Percentiles rank a stretch among this genome's conserved stretches.
These are phyloP conservation scores for Debaryomyces coudertii DNA, from an alignment of 1,139 yeast genomes.

Conservation along the genomic window DNA sequence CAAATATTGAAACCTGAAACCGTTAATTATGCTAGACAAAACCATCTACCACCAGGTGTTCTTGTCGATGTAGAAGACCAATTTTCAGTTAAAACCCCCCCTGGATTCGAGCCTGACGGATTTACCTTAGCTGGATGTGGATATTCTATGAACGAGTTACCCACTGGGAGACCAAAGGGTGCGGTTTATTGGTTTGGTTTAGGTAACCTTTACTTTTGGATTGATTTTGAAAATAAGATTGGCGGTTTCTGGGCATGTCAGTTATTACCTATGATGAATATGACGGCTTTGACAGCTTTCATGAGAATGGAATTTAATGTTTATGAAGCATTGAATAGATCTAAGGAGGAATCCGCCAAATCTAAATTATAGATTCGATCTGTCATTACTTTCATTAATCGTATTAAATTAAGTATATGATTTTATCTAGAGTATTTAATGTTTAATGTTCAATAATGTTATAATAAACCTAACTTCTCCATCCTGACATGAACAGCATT, in stretches of 20 bases:
- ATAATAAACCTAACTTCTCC: constrained; percentile 66
- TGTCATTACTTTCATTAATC: neutral
- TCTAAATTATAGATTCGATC: neutral
- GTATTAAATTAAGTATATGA: neutral
- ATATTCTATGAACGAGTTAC: constrained; percentile 51
- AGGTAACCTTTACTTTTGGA: constrained; percentile 51
- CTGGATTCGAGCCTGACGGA: constrained; percentile 66
- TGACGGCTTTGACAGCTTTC: constrained; percentile 18
- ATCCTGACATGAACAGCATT: constrained; percentile 93
- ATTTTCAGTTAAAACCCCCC: constrained; percentile 16
- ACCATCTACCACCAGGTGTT: constrained; percentile 37
- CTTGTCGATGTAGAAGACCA: constrained; percentile 25
- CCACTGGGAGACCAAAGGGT: constrained; percentile 46
- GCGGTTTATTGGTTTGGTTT: constrained; percentile 50
- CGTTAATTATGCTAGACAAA: constrained; percentile 34
- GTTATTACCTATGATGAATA: constrained; percentile 35
- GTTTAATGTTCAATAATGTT: neutral
- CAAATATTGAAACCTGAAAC: constrained; percentile 36
- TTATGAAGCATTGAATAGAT: constrained; percentile 19
- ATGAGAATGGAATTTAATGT: constrained; percentile 22
- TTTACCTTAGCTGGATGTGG: constrained; percentile 75
- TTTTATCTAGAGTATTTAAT: neutral
- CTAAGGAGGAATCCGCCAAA: constrained; percentile 3
- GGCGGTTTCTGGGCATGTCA: constrained; percentile 50
- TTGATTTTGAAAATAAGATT: constrained; percentile 43